phyloP scores from a whole-genome alignment of 2,329 filamentous ascomycete genomes.

The Pseudogymnoascus sp. region DNA sequence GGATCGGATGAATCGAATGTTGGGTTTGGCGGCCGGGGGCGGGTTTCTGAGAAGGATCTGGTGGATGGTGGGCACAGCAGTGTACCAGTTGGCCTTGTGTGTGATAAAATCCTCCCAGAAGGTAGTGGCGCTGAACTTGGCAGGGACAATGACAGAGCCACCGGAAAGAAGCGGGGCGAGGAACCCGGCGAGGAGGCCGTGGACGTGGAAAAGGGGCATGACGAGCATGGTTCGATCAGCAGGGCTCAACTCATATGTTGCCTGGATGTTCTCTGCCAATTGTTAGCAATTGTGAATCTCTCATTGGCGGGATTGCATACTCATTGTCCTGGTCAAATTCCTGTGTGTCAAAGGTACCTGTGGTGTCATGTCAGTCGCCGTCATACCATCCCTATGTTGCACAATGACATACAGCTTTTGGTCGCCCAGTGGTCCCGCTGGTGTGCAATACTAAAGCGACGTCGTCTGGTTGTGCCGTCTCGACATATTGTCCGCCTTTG shows the following conservation, averaged over 20 bases:
- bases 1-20: constrained; percentile 79
- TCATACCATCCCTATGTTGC: neutral
- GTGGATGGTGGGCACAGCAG: constrained; percentile 86
- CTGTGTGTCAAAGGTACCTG: constrained; percentile 69
- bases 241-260: constrained; percentile 64
- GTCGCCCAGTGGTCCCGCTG: constrained; percentile 74
- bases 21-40: constrained; percentile 55
- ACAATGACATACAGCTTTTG: constrained; percentile 58
- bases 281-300: constrained; percentile 10
- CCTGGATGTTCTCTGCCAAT: constrained; percentile 59
- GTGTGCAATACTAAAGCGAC: constrained; percentile 76
- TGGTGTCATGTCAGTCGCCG: constrained; percentile 11
- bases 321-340: constrained; percentile 75
- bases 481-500: constrained; percentile 37
- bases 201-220: constrained; percentile 87
- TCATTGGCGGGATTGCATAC: constrained; percentile 31
- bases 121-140: constrained; percentile 70
- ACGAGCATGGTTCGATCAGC: constrained; percentile 75
- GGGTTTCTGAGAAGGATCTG: constrained; percentile 75
- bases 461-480: constrained; percentile 62
- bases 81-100: constrained; percentile 82
- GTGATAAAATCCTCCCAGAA: constrained; percentile 74
- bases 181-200: constrained; percentile 77
- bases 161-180: constrained; percentile 67
- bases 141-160: constrained; percentile 70